phyloP scores from a whole-genome alignment of 2,329 filamentous ascomycete genomes.

The Cladosporium sp. region DNA sequence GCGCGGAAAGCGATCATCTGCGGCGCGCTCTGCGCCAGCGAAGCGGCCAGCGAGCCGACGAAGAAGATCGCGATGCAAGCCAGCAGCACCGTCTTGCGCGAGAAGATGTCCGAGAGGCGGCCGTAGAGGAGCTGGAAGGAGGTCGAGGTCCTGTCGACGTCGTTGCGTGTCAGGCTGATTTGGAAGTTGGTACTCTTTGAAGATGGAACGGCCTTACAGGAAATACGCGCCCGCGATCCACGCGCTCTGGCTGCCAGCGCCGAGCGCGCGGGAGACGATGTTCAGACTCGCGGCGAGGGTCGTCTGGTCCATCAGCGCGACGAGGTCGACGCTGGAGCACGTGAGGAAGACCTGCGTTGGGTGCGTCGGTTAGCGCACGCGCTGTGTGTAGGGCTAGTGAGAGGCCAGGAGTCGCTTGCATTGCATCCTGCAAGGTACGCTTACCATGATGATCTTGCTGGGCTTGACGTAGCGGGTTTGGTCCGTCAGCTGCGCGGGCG shows the following conservation, averaged over 20 bases:
- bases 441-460: constrained; percentile 4
- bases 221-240: constrained; percentile 54
- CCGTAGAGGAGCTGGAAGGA: constrained; percentile 43
- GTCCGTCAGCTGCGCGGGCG: not conserved
- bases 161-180: too few species aligned
- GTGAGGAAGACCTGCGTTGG: constrained; percentile 49
- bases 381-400: too few species aligned
- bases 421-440: not conserved
- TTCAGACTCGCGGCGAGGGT: constrained; percentile 50
- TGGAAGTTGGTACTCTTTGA: too few species aligned
- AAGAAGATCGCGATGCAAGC: constrained; percentile 39
- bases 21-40: constrained; percentile 35
- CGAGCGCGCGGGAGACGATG: constrained; percentile 47
- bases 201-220: constrained; percentile 27
- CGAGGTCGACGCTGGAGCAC: constrained; percentile 49
- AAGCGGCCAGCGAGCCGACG: constrained; percentile 40
- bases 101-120: constrained; percentile 44
- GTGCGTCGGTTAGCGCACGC: not conserved
- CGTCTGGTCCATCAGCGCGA: constrained; percentile 54
- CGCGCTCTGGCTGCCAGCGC: constrained; percentile 45
- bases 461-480: not conserved
- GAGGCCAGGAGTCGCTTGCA: not conserved
- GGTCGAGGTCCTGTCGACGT: constrained; percentile 28
- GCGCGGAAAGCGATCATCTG: constrained; percentile 31
- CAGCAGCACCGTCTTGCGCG: constrained; percentile 33